phyloP scores from a whole-genome alignment of 2,329 filamentous ascomycete genomes.

The Periconia digitata region DNA sequence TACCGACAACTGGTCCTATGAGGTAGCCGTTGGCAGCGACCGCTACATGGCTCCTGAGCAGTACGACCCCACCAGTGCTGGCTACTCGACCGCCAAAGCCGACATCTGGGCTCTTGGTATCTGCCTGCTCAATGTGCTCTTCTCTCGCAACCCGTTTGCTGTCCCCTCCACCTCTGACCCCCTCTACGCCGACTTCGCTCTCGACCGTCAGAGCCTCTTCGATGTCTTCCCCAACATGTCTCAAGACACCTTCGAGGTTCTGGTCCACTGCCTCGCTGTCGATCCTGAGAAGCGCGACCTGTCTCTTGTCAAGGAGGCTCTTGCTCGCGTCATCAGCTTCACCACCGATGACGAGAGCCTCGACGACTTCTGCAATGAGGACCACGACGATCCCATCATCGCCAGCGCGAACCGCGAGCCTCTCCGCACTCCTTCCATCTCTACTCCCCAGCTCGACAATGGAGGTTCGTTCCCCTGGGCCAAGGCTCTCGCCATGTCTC shows the following conservation, averaged over 20 bases:
- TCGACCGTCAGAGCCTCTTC: slow-evolving; percentile 93
- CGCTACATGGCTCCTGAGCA: slow-evolving; percentile 99
- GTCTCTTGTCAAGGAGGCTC: slow-evolving; percentile 72
- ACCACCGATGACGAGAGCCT: slow-evolving; percentile 88
- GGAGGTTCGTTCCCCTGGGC: slow-evolving; percentile 90
- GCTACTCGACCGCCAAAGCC: slow-evolving; percentile 90
- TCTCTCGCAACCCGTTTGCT: slow-evolving; percentile 94
- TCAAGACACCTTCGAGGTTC: slow-evolving; percentile 93
- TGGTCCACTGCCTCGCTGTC: slow-evolving; percentile 85
- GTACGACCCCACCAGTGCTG: slow-evolving; percentile 82
- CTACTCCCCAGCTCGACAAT: slow-evolving; percentile 77
- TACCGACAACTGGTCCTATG: slow-evolving; percentile 84
- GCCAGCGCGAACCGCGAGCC: slow-evolving; percentile 89
- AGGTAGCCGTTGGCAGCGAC: slow-evolving; percentile 93
- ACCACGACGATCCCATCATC: slow-evolving; percentile 73
- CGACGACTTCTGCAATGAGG: slow-evolving; percentile 89
- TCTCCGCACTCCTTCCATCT: slow-evolving; percentile 90
- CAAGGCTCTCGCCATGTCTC: slow-evolving; percentile 79
- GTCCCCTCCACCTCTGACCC: slow-evolving; percentile 88
- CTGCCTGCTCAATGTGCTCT: slow-evolving; percentile 93
- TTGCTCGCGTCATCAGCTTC: slow-evolving; percentile 82
- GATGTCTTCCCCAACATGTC: slow-evolving; percentile 99
- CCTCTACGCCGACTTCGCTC: slow-evolving; percentile 88
- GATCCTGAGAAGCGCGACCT: slow-evolving; percentile 89
- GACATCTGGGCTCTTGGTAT: slow-evolving; percentile 98